Evolutionary conservation across 345 rosid species (phyloP).

Genomic region (Euclidium syriacum): DNA sequence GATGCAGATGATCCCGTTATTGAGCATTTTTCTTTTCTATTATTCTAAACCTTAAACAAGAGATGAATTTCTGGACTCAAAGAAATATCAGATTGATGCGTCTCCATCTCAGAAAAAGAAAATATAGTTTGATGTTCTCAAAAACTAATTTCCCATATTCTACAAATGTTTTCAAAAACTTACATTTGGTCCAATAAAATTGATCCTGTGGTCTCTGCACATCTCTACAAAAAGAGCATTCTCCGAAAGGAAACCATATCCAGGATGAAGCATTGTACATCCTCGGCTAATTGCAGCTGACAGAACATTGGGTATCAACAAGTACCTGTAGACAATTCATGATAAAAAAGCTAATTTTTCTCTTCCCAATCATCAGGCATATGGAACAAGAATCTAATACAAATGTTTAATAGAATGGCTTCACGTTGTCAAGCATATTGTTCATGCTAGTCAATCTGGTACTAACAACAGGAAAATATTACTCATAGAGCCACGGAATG

Average conservation of each 20-base stretch:
- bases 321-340: constrained; percentile 47
- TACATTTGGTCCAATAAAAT: constrained; percentile 97
- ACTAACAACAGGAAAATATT: neutral
- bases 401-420: neutral
- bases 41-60: neutral
- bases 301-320: constrained; percentile 80
- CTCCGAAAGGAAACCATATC: constrained; percentile 97
- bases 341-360: neutral
- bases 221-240: constrained; percentile 93
- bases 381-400: neutral
- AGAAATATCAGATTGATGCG: neutral
- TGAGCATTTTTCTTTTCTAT: neutral
- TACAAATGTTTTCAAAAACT: constrained; percentile 22
- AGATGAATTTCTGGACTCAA: neutral
- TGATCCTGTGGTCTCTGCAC: constrained; percentile 93
- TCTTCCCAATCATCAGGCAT: neutral
- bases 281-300: constrained; percentile 88
- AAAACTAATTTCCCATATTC: neutral
- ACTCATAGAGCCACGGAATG: neutral
- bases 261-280: constrained; percentile 99
- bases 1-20: neutral
- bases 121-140: neutral
- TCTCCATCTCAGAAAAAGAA: neutral
- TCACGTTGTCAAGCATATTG: neutral
- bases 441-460: neutral